Evolutionary conservation across 1,284 basidiomycete species (phyloP).

Genomic region (Inonotus obliquus): DNA sequence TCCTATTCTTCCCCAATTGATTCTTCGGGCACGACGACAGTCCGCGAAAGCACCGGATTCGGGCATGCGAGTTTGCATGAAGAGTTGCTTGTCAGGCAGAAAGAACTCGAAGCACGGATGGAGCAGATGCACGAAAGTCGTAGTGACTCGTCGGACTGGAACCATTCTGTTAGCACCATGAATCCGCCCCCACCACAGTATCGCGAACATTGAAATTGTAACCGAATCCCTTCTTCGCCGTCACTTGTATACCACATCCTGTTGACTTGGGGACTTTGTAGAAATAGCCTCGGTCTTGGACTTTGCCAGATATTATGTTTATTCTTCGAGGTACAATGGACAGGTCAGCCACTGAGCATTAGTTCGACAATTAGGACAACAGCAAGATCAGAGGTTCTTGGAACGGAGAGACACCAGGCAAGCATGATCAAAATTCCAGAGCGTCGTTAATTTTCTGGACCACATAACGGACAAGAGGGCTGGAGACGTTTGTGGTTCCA

Average conservation of each 20-base stretch:
- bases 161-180: background rate
- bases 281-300: background rate
- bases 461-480: conserved; percentile 8
- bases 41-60: background rate
- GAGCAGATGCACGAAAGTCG: background rate
- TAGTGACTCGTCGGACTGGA: background rate
- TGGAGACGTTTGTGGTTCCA: background rate
- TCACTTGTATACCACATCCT: background rate
- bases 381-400: background rate
- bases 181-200: conserved; percentile 10
- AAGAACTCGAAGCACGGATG: conserved; percentile 12
- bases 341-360: background rate
- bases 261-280: background rate
- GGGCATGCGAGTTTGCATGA: conserved; percentile 12
- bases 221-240: background rate
- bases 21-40: conserved; percentile 1
- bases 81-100: conserved; percentile 9
- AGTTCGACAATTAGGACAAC: background rate
- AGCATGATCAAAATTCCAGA: background rate
- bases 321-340: background rate
- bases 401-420: background rate
- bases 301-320: background rate
- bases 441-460: conserved; percentile 5
- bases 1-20: conserved; percentile 3
- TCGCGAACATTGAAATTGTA: background rate